phyloP scores from a whole-genome alignment of 352 stramenopile genomes.

The Globisporangium orthogonon region DNA sequence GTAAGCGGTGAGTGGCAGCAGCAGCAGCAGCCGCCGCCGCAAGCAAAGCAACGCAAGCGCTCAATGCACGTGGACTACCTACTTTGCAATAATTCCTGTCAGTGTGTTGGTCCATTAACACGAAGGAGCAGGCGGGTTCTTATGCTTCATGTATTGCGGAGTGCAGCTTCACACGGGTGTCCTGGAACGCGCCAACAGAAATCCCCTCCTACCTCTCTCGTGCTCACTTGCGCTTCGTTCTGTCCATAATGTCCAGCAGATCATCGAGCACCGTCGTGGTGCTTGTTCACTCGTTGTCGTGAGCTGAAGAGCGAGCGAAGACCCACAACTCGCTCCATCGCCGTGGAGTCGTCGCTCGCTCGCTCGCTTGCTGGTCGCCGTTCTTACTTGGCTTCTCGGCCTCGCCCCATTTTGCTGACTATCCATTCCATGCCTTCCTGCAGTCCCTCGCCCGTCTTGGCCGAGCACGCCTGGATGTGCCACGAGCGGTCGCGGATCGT shows the following conservation, averaged over 20 bases:
- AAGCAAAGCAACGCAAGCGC: background rate
- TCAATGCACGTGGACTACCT: background rate
- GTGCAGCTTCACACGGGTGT: background rate
- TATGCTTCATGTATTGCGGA: background rate
- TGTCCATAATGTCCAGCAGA: background rate
- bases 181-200: background rate
- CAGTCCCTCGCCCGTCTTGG: conserved; percentile 87
- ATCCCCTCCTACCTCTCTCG: background rate
- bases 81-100: background rate
- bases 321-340: background rate
- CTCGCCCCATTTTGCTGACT: conserved; percentile 74
- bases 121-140: background rate
- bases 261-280: background rate
- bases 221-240: background rate
- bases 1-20: background rate
- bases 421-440: conserved; percentile 88
- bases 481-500: conserved; percentile 87
- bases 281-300: background rate
- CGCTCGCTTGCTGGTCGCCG: no score
- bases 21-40: no score
- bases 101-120: no score
- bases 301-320: no score
- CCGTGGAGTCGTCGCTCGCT: background rate
- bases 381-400: conserved; percentile 65
- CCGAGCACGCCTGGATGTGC: conserved; percentile 89